Base-by-base conservation (phyloP, 2,329 filamentous ascomycete species). In the Colletotrichum endophyticum region DNA sequence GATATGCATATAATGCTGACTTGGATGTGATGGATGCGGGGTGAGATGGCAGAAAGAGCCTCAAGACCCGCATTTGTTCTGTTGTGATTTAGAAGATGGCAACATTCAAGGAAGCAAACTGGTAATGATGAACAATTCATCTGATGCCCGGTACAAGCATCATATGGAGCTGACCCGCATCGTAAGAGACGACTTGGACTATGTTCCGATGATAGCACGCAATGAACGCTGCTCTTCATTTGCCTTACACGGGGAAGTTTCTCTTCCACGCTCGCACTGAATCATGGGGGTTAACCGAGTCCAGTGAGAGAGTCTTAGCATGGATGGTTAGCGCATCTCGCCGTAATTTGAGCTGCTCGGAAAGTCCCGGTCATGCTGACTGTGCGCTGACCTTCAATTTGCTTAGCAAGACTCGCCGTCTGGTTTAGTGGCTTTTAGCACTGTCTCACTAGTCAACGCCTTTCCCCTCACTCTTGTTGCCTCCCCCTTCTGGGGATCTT, bases 121-220 rank as follows among this genome's bases (percentile, higher is more conserved):
- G 9, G n/a, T 8, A 53, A 7, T 53, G 12, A 53, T 1, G 6
- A 22, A 53, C 0, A 2, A 13, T 53, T 53, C 11, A 53, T 12
- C 11, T 5, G 11, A 53, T 53, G n/a, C 44, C 6, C 44, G 2
- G n/a, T 13, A 13, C 8, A 22, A 13, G 11, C 22, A 53, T 25
- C 9, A 2, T 53, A 0, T 0, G 22, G n/a, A 25, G 44, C 44
- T 13, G 0, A 22, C 3, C 11, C 12, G 6, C 0, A 53, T 53
- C 1, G 2, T 13, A 3, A 6, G 44, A 53, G 2, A 25, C 44
- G n/a, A 53, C 11, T 53, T 53, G 44, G 11, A 13, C 2, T 53
- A 3, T 53, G 44, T 22, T 25, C 1, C 12, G 39, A 49, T 49
- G 39, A 22, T 0, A 13, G 44, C 44, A 53, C 12, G n/a, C n/a